A percentile compares a stretch with the other conserved stretches of the same genome.
Conservation (phyloP, 2,329 filamentous ascomycete species). For the Monilinia aucupariae region DNA sequence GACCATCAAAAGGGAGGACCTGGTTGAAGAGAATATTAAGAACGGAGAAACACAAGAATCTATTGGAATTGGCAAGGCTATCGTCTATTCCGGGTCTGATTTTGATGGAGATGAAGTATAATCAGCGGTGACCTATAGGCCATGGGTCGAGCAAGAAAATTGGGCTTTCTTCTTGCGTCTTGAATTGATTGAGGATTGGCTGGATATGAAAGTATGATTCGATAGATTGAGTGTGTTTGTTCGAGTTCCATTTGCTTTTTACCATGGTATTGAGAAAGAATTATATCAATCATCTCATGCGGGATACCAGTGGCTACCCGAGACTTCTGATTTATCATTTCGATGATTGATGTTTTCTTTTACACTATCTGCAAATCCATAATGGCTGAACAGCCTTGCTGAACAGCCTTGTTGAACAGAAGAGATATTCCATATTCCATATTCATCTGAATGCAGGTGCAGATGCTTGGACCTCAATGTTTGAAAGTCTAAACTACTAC, state of each 20-base stretch:
- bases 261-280: background rate
- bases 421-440: background rate
- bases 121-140: background rate
- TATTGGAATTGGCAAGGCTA: background rate
- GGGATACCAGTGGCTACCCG: background rate
- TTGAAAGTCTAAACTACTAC: background rate
- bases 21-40: background rate
- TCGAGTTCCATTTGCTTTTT: background rate
- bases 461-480: background rate
- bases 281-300: background rate
- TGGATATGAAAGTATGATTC: background rate
- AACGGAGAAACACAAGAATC: background rate
- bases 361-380: background rate
- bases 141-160: background rate
- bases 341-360: background rate
- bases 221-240: background rate
- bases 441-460: background rate
- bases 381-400: constrained; percentile 6
- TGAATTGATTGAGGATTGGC: background rate
- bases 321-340: background rate
- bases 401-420: background rate
- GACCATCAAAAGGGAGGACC: background rate
- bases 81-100: background rate
- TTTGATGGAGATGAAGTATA: background rate
- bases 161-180: background rate